These are phyloP conservation scores for Blastomyces gilchristii DNA, from an alignment of 2,329 filamentous ascomycete species.

Conservation along the genomic window DNA sequence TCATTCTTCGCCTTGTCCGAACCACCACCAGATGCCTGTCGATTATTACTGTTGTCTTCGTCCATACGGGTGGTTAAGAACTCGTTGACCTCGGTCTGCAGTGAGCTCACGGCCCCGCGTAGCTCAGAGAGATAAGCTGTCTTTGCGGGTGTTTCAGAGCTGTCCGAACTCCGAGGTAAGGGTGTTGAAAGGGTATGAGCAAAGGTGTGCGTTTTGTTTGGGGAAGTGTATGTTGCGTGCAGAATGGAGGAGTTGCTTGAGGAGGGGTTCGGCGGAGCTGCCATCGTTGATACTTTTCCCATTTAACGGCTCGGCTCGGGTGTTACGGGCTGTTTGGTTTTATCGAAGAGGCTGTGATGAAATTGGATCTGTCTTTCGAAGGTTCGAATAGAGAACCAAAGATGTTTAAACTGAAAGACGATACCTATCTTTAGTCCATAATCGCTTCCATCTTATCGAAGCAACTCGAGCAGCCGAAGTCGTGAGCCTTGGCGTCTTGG, in stretches of 20 bases:
- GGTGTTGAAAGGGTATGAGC: conserved; percentile 23
- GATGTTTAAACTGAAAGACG: neutral
- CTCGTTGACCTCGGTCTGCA: conserved; percentile 50
- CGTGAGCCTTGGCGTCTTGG: neutral
- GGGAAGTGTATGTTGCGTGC: conserved; percentile 21
- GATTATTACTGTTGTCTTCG: conserved; percentile 43
- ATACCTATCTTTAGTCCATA: too few species aligned
- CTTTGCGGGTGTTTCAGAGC: conserved; percentile 31
- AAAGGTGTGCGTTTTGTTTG: conserved; percentile 26
- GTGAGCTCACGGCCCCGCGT: conserved; percentile 37
- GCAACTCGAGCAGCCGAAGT: too few species aligned
- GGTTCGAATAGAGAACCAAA: neutral
- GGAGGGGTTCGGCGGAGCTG: conserved; percentile 12
- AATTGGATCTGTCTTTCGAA: neutral
- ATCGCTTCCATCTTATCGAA: too few species aligned
- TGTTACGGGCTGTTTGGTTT: neutral
- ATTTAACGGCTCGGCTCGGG: neutral
- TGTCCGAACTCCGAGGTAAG: conserved; percentile 11
- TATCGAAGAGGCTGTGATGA: neutral
- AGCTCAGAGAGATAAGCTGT: conserved; percentile 46
- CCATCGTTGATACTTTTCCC: conserved; percentile 11
- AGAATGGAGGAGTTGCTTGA: conserved; percentile 13
- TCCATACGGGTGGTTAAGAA: conserved; percentile 54
- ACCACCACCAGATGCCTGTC: conserved; percentile 19
- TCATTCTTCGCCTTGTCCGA: conserved; percentile 20